Evolutionary conservation across 2,329 filamentous ascomycete genomes (phyloP), one percentile per base, ranked within the genome.

Genomic region (Emmonsia crescens): DNA sequence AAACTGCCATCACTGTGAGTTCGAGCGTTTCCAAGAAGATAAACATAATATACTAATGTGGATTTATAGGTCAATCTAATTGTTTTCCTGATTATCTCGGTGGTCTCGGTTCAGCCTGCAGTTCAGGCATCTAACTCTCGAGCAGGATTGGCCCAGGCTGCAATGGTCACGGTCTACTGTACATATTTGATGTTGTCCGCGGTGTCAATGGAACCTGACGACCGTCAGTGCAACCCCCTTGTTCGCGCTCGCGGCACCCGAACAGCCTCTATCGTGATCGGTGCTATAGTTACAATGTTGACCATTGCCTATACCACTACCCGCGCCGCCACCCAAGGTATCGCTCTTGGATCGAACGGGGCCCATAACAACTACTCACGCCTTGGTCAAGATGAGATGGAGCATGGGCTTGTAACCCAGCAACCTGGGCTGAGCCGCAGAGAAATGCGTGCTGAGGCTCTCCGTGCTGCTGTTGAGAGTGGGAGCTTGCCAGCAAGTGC

Each of bases 291-390:
- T 60, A 99, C 94, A 12, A 96, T 99, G 84, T 82, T 96, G 57
- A 97, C 94, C 1, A 90, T 97, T 60, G 94, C 94, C 8, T 99
- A 97, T 77, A 99, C 94, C 5, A 99, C 94, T 2, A 99, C 94
- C 2, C 88, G 94, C 59, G 94, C 94, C 21, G 94, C 94, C 16
- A 97, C 94, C 0, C 92, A 96, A 76, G 82, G 79, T 58, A 85
- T 90, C 68, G 78, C 83, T 74, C 69, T 84, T 82, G 66, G 80
- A 56, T 77, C 76, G 10, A 76, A 82, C 76, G 74, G 72, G 49
- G 72, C 78, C 67, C 63, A 79, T 79, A 80, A 76, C 68, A 76
- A 76, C 44, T 87, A 87, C 70, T 72, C 77, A 19, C 76, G 78
- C 51, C 70, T 87, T 61, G 86, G 87, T 19, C 85, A 88, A 42